Evolutionary conservation across 106 monocot genomes (phyloP).

Genomic region (Dendrobium nobile): DNA sequence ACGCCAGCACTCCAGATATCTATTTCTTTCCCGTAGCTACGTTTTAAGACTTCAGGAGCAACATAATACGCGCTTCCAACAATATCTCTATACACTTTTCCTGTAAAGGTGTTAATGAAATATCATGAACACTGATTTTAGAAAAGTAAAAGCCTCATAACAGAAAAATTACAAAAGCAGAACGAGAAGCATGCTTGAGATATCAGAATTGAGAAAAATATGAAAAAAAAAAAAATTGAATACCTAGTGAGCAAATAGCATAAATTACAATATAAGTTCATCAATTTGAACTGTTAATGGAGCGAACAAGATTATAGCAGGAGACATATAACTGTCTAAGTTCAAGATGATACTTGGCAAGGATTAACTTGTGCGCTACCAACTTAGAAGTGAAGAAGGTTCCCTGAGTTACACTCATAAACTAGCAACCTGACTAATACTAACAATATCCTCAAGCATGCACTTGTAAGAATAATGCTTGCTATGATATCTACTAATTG

Average conservation of each 20-base stretch:
- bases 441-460: too few relatives aligned
- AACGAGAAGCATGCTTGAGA: background rate
- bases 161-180: background rate
- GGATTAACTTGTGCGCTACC: too few relatives aligned
- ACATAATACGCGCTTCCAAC: constrained; percentile 66
- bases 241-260: background rate
- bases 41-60: constrained; percentile 51
- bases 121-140: background rate
- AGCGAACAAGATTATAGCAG: too few relatives aligned
- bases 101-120: constrained; percentile 15
- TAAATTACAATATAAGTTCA: too few relatives aligned
- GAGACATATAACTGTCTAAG: too few relatives aligned
- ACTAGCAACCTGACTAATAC: too few relatives aligned
- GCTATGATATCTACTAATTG: too few relatives aligned
- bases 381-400: too few relatives aligned
- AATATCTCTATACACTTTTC: constrained; percentile 49
- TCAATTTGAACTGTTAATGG: too few relatives aligned
- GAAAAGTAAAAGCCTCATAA: background rate
- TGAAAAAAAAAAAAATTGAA: background rate
- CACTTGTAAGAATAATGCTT: too few relatives aligned
- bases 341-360: too few relatives aligned
- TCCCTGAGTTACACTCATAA: too few relatives aligned
- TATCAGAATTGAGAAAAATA: background rate
- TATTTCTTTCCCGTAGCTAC: constrained; percentile 48
- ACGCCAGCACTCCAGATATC: constrained; percentile 64